Percentiles rank a stretch among this genome's conserved stretches.
Conservation (phyloP, 495 filamentous ascomycete species). For the Neohortaea acidophila region DNA sequence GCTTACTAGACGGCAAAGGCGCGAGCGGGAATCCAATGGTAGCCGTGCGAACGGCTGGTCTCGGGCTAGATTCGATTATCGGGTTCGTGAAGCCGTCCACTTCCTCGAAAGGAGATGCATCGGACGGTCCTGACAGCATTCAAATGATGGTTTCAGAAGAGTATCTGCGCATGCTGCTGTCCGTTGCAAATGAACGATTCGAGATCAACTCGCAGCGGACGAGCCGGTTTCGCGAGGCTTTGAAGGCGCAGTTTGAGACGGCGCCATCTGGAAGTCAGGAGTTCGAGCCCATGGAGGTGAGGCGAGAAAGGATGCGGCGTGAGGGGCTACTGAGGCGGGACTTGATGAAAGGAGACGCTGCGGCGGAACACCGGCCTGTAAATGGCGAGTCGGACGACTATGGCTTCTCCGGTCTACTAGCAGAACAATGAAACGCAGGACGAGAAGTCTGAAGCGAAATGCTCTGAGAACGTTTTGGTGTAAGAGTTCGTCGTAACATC, state of each 20-base stretch:
- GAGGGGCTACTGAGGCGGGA: background rate
- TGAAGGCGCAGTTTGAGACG: slow-evolving; percentile 2
- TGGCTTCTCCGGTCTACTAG: too few relatives aligned
- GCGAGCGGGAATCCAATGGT: slow-evolving; percentile 39
- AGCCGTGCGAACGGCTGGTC: slow-evolving; percentile 63
- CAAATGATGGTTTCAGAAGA: slow-evolving; percentile 31
- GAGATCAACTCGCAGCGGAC: slow-evolving; percentile 55
- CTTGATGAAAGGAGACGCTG: too few relatives aligned
- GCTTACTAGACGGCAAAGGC: background rate
- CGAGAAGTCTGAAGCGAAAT: too few relatives aligned
- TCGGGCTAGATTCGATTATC: slow-evolving; percentile 64
- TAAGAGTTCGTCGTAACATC: too few relatives aligned
- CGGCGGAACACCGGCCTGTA: too few relatives aligned
- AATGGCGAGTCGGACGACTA: too few relatives aligned
- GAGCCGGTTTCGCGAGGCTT: slow-evolving; percentile 30
- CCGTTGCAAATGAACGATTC: slow-evolving; percentile 64
- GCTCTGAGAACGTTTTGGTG: too few relatives aligned
- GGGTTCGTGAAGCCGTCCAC: too few relatives aligned
- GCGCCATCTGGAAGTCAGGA: background rate
- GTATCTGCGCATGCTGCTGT: slow-evolving; percentile 48
- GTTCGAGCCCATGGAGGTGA: background rate
- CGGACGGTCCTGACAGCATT: slow-evolving; percentile 14
- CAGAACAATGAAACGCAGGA: too few relatives aligned
- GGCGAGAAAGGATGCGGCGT: background rate
- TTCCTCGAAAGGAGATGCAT: background rate